Evolutionary conservation across 2,329 filamentous ascomycete species (phyloP).

Genomic region (Phyllosticta citrichinensis): DNA sequence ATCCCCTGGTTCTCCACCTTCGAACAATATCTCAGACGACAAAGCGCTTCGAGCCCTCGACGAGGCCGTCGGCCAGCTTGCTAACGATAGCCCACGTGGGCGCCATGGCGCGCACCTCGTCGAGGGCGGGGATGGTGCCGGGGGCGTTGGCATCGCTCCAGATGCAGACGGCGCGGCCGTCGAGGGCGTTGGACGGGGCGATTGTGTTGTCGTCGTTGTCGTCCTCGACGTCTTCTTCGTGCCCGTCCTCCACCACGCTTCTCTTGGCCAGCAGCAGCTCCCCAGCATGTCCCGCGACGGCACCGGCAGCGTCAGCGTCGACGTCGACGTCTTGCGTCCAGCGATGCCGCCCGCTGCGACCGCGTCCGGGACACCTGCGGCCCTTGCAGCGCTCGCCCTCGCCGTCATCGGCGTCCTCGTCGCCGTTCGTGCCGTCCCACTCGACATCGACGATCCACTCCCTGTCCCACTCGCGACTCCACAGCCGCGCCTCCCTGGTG

Average conservation of each 20-base stretch:
- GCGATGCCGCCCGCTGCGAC: constrained; percentile 12
- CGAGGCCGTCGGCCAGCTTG: constrained; percentile 67
- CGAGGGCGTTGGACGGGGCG: background rate
- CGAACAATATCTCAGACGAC: constrained; percentile 31
- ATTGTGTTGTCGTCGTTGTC: background rate
- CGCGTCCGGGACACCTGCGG: constrained; percentile 14
- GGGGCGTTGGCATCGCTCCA: constrained; percentile 77
- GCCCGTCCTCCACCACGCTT: constrained; percentile 18
- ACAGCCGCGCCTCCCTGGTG: constrained; percentile 61
- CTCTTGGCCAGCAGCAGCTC: constrained; percentile 12
- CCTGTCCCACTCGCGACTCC: constrained; percentile 70
- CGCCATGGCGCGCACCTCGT: constrained; percentile 66
- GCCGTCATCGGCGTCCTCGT: constrained; percentile 13
- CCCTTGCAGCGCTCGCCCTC: constrained; percentile 18
- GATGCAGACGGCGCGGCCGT: constrained; percentile 61
- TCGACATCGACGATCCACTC: constrained; percentile 67
- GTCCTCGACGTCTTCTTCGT: constrained; percentile 28
- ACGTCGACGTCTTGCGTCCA: background rate
- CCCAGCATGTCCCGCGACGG: background rate
- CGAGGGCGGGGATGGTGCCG: constrained; percentile 68
- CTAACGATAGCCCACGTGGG: constrained; percentile 71
- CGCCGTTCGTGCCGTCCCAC: constrained; percentile 40
- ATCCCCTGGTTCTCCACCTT: no score
- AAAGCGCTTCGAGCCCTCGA: constrained; percentile 69
- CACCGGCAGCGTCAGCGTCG: background rate